Evolutionary conservation across 2,329 filamentous ascomycete species (phyloP), one percentile per base, ranked within the genome.

Genomic region (Xylariaceae sp.): DNA sequence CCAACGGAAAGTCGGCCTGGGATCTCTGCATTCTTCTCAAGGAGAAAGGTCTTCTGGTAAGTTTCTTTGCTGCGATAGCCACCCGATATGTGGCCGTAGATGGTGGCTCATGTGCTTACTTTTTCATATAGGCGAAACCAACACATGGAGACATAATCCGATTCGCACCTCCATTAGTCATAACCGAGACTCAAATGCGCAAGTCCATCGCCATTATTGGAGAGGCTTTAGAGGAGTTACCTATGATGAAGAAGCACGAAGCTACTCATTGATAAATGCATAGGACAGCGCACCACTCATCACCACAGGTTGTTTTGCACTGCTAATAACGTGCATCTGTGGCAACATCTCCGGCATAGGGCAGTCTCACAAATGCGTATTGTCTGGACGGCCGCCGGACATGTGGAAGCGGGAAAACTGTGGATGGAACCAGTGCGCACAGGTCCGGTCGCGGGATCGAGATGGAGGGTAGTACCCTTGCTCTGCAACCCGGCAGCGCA

Each of bases 131-230:
- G 90, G 94, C 94, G 66, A 99, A 99, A 81, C 94, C 94, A 29
- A 99, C 94, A 6, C 94, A 99, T 73, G 87, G 95, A 68, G 96
- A 97, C 74, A 97, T 99, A 71, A 99, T 99, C 70, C 88, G 94
- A 54, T 87, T 99, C 58, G 94, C 94, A n/a, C 94, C 94, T 44
- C 94, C 94, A 18, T 78, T 99, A 51, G 91, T 99, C 61, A 97
- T 99, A 67, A 91, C 86, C 22, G 91, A 97, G 67, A 81, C 86
- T 56, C 84, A 99, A 74, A 86, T 99, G 61, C 80, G 84, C 63
- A 81, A 84, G 67, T 87, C 92, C 1, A 71, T 97, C 51, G 71
- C 71, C 49, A 92, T 94, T 66, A 95, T 99, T 68, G 80, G 84
- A 58, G 85, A 92, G 68, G 86, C 92, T 13, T 79, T 96, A 66